Base-by-base conservation (phyloP, 1,284 basidiomycete species). In the Salmacisia buchloeana region DNA sequence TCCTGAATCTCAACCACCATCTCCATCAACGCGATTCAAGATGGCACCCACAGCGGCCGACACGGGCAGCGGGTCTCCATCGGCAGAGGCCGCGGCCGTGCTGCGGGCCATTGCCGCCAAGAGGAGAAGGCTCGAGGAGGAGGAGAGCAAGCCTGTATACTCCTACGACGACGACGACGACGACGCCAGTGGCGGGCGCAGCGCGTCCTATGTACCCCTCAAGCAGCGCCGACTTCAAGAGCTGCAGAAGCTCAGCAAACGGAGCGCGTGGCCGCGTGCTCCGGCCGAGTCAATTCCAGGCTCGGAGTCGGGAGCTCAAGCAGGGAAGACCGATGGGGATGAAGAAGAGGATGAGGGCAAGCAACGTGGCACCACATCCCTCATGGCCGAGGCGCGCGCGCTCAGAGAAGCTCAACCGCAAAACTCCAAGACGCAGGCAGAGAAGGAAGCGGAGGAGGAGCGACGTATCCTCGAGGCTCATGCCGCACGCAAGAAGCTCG, bases 391-490 rank as follows among this genome's bases (percentile, higher is more conserved):
- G 61, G 73, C 78, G 2, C 38, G 73, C 6, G 87, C 85, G 43
- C 87, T 90, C 63, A 83, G 85, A 58, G 89, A 92, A 74, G 89
- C 90, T 74, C 89, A 93, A 75, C 79, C 83, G 41, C 82, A 83
- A 31, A 85, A 85, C 65, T 90, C 94, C 75, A 87, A 85, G 79
- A 85, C 86, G 25, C 83, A 92, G 64, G 85, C 85, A 7, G 88
- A 98, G 80, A 89, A 89, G 76, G 87, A 85, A 10, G 88, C 89
- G 52, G 96, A 97, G 79, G 88, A 85, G 61, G 94, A 98, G 79
- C 90, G 89, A 7, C 89, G 90, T 73, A 90, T 98, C 62, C 82
- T 98, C 4, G 89, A 90, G 59, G 93, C 94, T 12, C 92, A 97
- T 74, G 90, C 91, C 41, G 90, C 90, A 65, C 85, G 90, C 15